A percentile compares a stretch with the other conserved stretches of the same genome.
phyloP scores from a whole-genome alignment of 805 yeast genomes.

The Candida pseudoglaebosa region DNA sequence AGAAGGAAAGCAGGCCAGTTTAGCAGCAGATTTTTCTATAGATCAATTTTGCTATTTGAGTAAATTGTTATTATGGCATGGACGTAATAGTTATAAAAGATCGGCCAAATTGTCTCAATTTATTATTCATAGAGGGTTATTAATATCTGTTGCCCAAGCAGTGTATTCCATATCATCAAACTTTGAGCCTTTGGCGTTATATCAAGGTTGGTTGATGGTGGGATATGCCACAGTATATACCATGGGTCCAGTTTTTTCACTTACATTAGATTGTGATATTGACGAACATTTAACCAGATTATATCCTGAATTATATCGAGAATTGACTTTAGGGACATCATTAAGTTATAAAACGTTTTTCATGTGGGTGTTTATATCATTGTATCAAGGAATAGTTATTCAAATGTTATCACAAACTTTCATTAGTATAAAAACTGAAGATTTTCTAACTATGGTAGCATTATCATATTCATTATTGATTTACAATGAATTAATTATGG shows the following conservation, averaged over 20 bases:
- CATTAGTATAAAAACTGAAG: slow-evolving; percentile 51
- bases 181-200: slow-evolving; percentile 91
- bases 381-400: slow-evolving; percentile 87
- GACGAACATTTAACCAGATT: slow-evolving; percentile 82
- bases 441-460: slow-evolving; percentile 77
- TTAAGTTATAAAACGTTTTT: slow-evolving; percentile 84
- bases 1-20: slow-evolving; percentile 95
- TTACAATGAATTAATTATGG: slow-evolving; percentile 88
- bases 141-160: slow-evolving; percentile 93
- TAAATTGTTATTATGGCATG: slow-evolving; percentile 91
- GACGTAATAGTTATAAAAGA: slow-evolving; percentile 93
- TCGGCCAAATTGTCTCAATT: slow-evolving; percentile 94
- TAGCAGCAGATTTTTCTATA: slow-evolving; percentile 95
- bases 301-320: slow-evolving; percentile 94
- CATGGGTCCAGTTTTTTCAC: slow-evolving; percentile 95
- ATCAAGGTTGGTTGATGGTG: slow-evolving; percentile 97
- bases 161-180: slow-evolving; percentile 81
- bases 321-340: slow-evolving; percentile 82
- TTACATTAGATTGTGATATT: slow-evolving; percentile 88
- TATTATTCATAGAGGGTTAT: slow-evolving; percentile 92
- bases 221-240: slow-evolving; percentile 97
- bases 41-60: slow-evolving; percentile 88
- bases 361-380: slow-evolving; percentile 83
- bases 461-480: slow-evolving; percentile 76
- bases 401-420: slow-evolving; percentile 79